Percentiles rank a stretch among this genome's conserved stretches.
phyloP scores from a whole-genome alignment of 495 filamentous ascomycete species.

The Articulospora tetracladia region DNA sequence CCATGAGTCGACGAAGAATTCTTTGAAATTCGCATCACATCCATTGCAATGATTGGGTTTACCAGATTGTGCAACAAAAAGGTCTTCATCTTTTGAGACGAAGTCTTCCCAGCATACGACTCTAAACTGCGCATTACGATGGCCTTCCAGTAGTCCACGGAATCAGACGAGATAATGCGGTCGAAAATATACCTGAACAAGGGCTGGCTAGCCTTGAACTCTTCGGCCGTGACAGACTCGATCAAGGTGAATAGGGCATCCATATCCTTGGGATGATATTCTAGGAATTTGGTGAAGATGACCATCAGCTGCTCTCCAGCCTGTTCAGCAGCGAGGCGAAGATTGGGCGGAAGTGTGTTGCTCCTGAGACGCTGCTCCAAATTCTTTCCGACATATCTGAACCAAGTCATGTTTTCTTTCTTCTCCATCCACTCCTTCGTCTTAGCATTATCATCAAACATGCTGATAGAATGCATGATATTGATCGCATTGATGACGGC shows the following conservation, averaged over 20 bases:
- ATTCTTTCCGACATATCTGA: constrained; percentile 72
- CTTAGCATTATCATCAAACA: constrained; percentile 43
- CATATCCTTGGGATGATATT: constrained; percentile 69
- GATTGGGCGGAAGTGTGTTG: constrained; percentile 62
- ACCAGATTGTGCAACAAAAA: constrained; percentile 90
- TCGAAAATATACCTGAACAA: constrained; percentile 81
- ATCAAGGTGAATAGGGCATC: constrained; percentile 85
- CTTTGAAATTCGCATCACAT: constrained; percentile 71
- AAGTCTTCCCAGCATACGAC: constrained; percentile 71
- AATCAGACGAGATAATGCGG: constrained; percentile 77
- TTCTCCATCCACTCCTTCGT: constrained; percentile 72
- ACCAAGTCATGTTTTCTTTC: constrained; percentile 64
- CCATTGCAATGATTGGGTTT: constrained; percentile 96
- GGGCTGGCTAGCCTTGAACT: constrained; percentile 70
- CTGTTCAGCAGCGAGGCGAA: constrained; percentile 86
- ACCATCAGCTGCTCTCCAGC: constrained; percentile 84
- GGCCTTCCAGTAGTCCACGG: constrained; percentile 83
- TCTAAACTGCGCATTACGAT: constrained; percentile 85
- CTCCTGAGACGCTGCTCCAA: constrained; percentile 64
- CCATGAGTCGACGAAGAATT: constrained; percentile 47
- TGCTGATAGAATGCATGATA: constrained; percentile 69
- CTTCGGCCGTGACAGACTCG: constrained; percentile 76
- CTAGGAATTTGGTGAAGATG: constrained; percentile 76
- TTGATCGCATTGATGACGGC: constrained; percentile 87
- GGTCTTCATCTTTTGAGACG: constrained; percentile 84